These are phyloP conservation scores for Calocybe gambosa DNA, from an alignment of 1,284 basidiomycete species.

Conservation along the genomic window DNA sequence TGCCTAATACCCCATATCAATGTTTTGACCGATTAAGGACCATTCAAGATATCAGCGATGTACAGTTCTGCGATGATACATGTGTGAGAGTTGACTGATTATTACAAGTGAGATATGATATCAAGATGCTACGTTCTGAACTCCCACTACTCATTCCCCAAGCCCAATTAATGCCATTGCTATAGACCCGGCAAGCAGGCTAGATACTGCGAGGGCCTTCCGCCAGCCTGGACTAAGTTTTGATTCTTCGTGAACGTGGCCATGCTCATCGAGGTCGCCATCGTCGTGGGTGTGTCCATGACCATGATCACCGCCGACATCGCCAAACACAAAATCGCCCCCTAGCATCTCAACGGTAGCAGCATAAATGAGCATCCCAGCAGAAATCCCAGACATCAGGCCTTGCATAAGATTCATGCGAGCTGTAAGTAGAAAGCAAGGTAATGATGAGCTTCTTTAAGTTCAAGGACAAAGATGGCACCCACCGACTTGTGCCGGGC, in stretches of 20 bases:
- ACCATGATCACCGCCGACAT: conserved; percentile 33
- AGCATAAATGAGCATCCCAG: conserved; percentile 74
- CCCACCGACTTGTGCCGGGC: conserved; percentile 19
- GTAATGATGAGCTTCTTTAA: background rate
- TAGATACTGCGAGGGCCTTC: conserved; percentile 48
- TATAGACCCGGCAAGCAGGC: conserved; percentile 46
- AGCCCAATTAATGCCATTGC: conserved; percentile 50
- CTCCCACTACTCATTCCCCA: conserved; percentile 22
- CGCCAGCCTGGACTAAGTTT: conserved; percentile 24
- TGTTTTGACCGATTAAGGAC: too few species aligned
- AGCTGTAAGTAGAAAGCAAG: conserved; percentile 23
- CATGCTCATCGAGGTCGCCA: conserved; percentile 1
- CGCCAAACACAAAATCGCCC: conserved; percentile 67
- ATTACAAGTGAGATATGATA: too few species aligned
- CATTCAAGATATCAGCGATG: too few species aligned
- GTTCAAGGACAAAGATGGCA: conserved; percentile 2
- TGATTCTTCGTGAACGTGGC: conserved; percentile 10
- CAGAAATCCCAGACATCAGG: conserved; percentile 68
- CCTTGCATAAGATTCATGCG: conserved; percentile 54
- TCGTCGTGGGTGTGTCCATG: conserved; percentile 22
- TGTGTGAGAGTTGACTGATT: too few species aligned
- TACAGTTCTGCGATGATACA: too few species aligned
- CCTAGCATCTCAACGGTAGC: conserved; percentile 78
- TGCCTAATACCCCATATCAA: too few species aligned
- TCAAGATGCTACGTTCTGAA: too few species aligned